Evolutionary conservation across 495 filamentous ascomycete genomes (phyloP).

Genomic region (Tuber calosporum): DNA sequence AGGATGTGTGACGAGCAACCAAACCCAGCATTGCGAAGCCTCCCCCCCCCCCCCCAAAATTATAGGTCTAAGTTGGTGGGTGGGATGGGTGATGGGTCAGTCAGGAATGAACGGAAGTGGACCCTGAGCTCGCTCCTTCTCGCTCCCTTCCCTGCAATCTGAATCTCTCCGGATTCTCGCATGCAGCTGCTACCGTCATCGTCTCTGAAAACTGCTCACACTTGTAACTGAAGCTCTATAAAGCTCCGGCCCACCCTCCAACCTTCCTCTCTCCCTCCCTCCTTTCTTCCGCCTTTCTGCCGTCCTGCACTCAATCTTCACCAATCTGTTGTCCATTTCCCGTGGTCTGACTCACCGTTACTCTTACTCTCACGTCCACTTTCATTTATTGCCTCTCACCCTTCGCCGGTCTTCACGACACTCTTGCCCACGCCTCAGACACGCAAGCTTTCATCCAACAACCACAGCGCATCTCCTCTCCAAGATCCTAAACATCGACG

Average conservation of each 20-base stretch:
- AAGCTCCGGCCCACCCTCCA: not conserved
- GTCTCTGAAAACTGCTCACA: not conserved
- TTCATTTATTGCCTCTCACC: constrained; percentile 15
- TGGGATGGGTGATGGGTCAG: not conserved
- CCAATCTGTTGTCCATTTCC: constrained; percentile 10
- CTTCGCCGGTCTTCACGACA: constrained; percentile 15
- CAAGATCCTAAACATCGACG: constrained; percentile 4
- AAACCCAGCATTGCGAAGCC: not conserved
- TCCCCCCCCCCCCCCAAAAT: not conserved
- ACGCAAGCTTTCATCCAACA: constrained; percentile 7
- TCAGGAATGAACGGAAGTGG: not conserved
- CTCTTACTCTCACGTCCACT: constrained; percentile 8
- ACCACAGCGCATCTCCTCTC: constrained; percentile 8
- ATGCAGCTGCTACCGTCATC: not conserved
- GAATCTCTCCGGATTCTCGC: not conserved
- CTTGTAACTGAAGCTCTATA: constrained; percentile 2
- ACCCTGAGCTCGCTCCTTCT: not conserved
- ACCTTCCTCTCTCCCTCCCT: not conserved
- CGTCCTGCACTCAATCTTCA: not conserved
- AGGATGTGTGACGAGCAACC: not conserved
- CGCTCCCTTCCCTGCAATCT: not conserved
- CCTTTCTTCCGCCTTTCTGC: not conserved
- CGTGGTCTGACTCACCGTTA: constrained; percentile 13
- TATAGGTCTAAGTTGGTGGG: not conserved
- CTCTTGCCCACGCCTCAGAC: constrained; percentile 4